Evolutionary conservation across 495 filamentous ascomycete species (phyloP), one percentile per base, ranked within the genome.

Genomic region (Trichoderma erinaceum): DNA sequence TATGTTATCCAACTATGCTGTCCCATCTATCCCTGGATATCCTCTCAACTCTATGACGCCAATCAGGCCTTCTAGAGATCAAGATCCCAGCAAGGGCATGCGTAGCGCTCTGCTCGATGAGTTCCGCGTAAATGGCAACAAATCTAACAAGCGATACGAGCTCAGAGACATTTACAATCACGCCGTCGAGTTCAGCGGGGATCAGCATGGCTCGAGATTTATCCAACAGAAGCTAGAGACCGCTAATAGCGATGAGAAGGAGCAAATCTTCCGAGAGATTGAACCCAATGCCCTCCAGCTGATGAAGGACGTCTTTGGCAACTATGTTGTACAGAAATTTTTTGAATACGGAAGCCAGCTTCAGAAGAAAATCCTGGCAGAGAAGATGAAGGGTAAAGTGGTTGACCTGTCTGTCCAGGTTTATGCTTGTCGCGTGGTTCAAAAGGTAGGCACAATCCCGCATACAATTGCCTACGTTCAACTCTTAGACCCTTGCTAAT

Each of bases 261-360:
- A 96, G n/a, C 88, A 89, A 63, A 88, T 98, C 2, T 99, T 97
- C 80, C 82, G 82, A 0, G 96, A 98, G 74, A 90, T 99, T 46
- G 83, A 87, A 70, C 85, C 88, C 0, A 94, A 98, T 72, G 85
- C 88, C 11, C 72, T 97, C 46, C 92, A 93, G 74, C 80, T 98
- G 52, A 97, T 97, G 92, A 94, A 89, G 13, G 96, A 98, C 74
- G 89, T 97, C 16, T 98, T 97, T 74, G 95, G 95, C 21, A 99
- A 99, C 77, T 99, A 98, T 74, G 95, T 99, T 44, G 95, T 98
- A 27, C 95, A 99, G 73, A 98, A 97, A 75, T 87, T 98, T 70
- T 98, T 97, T 71, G 94, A 98, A 78, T 92, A 98, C 73, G 96
- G 96, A 41, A 96, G 93, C 70, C 94, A 97, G 75, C 83, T 87